A percentile compares a stretch with the other conserved stretches of the same genome.
Conservation (phyloP, 176 grass and related monocot species). For the Aechmea fasciata region DNA sequence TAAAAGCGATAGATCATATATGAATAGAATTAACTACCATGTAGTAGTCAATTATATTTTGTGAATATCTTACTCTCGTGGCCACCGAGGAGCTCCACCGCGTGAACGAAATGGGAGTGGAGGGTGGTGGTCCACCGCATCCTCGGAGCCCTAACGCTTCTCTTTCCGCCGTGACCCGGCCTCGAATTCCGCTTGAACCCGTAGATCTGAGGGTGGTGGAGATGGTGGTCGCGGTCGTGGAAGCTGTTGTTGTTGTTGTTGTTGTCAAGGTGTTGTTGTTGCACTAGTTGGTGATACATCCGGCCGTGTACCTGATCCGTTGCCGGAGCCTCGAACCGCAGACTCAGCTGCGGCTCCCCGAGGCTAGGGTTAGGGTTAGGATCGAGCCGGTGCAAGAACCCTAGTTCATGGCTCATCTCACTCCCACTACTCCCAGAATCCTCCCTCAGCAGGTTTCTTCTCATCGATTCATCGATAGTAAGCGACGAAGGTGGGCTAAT, state of each 20-base stretch:
- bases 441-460: background rate
- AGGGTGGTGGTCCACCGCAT: slow-evolving; percentile 96
- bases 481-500: slow-evolving; percentile 50
- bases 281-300: background rate
- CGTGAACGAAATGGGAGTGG: slow-evolving; percentile 89
- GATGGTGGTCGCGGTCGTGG: slow-evolving; percentile 20
- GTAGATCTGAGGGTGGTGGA: slow-evolving; percentile 54
- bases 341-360: slow-evolving; percentile 40
- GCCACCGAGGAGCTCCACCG: slow-evolving; percentile 85
- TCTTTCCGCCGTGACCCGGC: slow-evolving; percentile 38
- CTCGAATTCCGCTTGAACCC: slow-evolving; percentile 56
- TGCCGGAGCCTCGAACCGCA: slow-evolving; percentile 25
- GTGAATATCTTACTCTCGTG: slow-evolving; percentile 62
- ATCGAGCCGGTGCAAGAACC: background rate
- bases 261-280: background rate
- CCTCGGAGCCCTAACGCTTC: slow-evolving; percentile 72
- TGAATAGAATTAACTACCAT: no score
- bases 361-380: background rate
- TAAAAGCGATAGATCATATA: background rate
- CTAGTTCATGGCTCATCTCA: slow-evolving; percentile 30
- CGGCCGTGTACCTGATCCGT: background rate
- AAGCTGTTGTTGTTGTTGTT: slow-evolving; percentile 7
- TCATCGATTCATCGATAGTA: background rate
- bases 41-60: no score
- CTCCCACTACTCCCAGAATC: slow-evolving; percentile 14